Percentiles rank a stretch among this genome's conserved stretches.
phyloP scores from a whole-genome alignment of 208 protist species.

The Crithidia thermophila region DNA sequence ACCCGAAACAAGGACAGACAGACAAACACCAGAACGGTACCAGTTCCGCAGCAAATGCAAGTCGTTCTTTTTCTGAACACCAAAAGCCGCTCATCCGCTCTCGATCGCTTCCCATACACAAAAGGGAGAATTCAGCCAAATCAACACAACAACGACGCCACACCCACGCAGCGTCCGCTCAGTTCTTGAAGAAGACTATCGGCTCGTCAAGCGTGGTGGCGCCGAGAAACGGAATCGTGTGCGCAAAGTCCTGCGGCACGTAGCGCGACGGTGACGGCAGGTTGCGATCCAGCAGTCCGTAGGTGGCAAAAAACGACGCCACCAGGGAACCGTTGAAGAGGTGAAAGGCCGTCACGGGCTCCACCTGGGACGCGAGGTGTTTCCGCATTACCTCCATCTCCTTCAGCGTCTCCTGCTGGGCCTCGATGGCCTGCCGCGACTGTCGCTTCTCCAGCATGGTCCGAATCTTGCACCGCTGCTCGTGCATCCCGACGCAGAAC shows the following conservation, averaged over 20 bases:
- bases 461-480: constrained; percentile 62
- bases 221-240: constrained; percentile 75
- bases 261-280: constrained; percentile 76
- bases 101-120: background rate
- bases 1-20: no score
- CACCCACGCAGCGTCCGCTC: constrained; percentile 1
- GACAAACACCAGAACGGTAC: no score
- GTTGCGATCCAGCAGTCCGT: constrained; percentile 71
- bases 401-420: constrained; percentile 54
- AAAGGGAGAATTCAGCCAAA: background rate
- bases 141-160: no score
- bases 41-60: no score
- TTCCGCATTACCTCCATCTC: constrained; percentile 81
- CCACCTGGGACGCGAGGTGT: constrained; percentile 53
- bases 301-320: constrained; percentile 77
- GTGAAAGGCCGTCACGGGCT: constrained; percentile 39
- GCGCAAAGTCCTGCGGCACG: constrained; percentile 86
- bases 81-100: background rate
- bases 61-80: no score
- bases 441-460: constrained; percentile 50
- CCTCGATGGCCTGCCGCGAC: constrained; percentile 55
- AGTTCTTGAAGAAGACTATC: constrained; percentile 84
- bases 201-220: constrained; percentile 73
- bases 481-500: constrained; percentile 66
- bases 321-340: constrained; percentile 89